Base-by-base conservation (phyloP, 345 rosid species). In the Hirschfeldia incana region DNA sequence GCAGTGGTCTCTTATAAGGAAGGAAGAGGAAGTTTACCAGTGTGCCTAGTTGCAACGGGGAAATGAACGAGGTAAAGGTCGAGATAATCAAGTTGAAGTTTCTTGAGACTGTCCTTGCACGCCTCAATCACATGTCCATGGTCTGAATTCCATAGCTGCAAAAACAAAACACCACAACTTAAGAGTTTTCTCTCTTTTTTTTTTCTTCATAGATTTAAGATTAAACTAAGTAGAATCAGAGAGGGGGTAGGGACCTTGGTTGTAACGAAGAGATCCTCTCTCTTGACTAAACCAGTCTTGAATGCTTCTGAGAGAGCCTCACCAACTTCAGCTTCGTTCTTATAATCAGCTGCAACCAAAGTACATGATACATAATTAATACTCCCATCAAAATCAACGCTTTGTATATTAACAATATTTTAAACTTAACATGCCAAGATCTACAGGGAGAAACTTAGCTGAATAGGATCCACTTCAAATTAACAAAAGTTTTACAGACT, bases 121-220 rank as follows among this genome's bases (percentile, higher is more conserved):
- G 97, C 97, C 85, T 92, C 97, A 6, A 85, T 51, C 46, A 88
- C 94, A 82, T 94, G 98, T 4, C 94, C 94, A 55, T 94, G 98
- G 69, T 94, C 97, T n/a, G 97, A 91, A 78, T 92, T 94, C 98
- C 98, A 94, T 10, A 94, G 90, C 98, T 94, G 89, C 69, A n/a
- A 59, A 73, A 28, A 34, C 44, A 11, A 62, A 8, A 76, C 3
- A 44, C 34, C 5, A 44, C 34, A 16, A 2, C 9, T 4, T 10
- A 49, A 10, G 44, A 72, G 17, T 5, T 78, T 61, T 26, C 42
- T 68, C 66, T 36, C 27, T 44, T 33, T 21, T 55, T 9, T 6
- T 16, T 8, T 27, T 60, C 10, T 7, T 26, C 4, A 53, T 3
- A 67, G 46, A 36, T 60, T 39, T 33, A 1, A 73, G 58, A 9